Percentiles rank a stretch among this genome's conserved stretches.
phyloP scores from a whole-genome alignment of 2,329 filamentous ascomycete species.

The Xenoacremonium recifei region DNA sequence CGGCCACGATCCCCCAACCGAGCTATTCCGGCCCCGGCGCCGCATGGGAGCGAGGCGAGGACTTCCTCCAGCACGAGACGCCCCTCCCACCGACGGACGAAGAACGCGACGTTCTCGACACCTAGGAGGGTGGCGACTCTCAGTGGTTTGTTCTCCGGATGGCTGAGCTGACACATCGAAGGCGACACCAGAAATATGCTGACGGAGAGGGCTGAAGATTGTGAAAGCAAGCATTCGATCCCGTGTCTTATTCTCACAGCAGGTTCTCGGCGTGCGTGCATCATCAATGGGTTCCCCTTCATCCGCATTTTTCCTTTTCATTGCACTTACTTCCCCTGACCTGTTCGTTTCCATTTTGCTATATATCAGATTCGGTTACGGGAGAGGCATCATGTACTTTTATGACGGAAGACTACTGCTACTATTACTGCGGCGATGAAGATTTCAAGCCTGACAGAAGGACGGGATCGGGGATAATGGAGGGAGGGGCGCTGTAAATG shows the following conservation, averaged over 20 bases:
- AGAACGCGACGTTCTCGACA: conserved; percentile 40
- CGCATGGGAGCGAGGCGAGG: conserved; percentile 52
- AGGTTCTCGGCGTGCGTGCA: neutral
- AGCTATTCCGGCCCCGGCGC: conserved; percentile 50
- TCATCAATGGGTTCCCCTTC: too few relatives aligned
- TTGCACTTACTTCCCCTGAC: neutral
- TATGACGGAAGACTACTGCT: too few relatives aligned
- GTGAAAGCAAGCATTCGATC: too few relatives aligned
- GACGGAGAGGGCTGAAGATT: too few relatives aligned
- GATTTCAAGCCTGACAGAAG: too few relatives aligned
- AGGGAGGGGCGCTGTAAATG: neutral
- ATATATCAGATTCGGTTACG: too few relatives aligned
- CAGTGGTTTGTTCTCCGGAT: conserved; percentile 8
- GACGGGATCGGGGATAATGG: too few relatives aligned
- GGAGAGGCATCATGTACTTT: too few relatives aligned
- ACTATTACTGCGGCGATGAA: too few relatives aligned
- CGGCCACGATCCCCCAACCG: conserved; percentile 37
- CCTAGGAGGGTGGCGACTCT: conserved; percentile 22
- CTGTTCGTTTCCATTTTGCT: neutral
- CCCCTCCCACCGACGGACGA: conserved; percentile 39
- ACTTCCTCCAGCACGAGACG: conserved; percentile 33
- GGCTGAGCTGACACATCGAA: neutral
- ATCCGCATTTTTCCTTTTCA: neutral
- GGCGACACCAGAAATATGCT: too few relatives aligned
- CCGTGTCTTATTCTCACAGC: too few relatives aligned